phyloP scores from a whole-genome alignment of 257 asterid genomes.

The Forsythia viridissima region DNA sequence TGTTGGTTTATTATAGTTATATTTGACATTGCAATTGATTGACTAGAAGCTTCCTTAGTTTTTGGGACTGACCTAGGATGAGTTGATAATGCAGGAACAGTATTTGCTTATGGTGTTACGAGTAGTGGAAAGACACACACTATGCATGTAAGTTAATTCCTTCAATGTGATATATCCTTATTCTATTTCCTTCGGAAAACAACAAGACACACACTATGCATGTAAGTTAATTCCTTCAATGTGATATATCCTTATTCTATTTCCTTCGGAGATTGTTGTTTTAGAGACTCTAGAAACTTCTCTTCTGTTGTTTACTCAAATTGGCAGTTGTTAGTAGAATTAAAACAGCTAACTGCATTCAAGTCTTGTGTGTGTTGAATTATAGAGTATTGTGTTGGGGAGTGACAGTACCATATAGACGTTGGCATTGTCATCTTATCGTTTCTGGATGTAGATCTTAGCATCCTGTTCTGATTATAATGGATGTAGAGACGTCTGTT shows the following conservation, averaged over 20 bases:
- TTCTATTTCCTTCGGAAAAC: not conserved
- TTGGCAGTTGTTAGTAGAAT: conserved; percentile 3
- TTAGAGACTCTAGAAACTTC: conserved; percentile 16
- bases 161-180: conserved; percentile 21
- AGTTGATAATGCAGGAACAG: conserved; percentile 75
- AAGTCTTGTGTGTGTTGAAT: not conserved
- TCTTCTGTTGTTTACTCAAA: conserved; percentile 1
- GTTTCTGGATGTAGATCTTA: not conserved
- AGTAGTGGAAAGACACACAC: conserved; percentile 99
- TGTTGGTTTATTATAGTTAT: conserved; percentile 4
- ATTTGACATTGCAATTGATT: not conserved
- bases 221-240: conserved; percentile 52
- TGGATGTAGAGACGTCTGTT: conserved; percentile 13
- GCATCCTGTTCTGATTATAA: not conserved
- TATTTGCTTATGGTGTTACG: conserved; percentile 99
- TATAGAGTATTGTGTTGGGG: not conserved
- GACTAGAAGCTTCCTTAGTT: conserved; percentile 11
- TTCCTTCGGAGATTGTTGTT: not conserved
- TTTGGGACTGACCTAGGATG: conserved; percentile 27
- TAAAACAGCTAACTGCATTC: not conserved
- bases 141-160: conserved; percentile 82
- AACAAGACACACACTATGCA: conserved; percentile 97
- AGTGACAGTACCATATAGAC: not conserved
- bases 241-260: conserved; percentile 22
- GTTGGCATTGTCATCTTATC: not conserved